Conservation (phyloP, 2,329 filamentous ascomycete genomes). For the Aspergillus glaucus region DNA sequence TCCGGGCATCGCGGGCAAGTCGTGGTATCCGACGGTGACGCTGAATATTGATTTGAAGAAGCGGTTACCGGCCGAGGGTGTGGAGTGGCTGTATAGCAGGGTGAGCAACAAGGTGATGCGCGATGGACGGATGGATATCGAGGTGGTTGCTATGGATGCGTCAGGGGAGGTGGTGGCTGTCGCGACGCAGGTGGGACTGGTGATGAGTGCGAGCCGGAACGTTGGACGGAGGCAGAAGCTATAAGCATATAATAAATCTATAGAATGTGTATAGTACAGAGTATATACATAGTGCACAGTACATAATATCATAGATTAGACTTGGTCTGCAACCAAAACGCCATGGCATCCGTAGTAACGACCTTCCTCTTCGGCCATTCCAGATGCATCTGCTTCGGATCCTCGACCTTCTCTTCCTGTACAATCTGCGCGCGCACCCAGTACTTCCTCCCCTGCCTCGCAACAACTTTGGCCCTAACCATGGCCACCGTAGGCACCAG, state of each 20-base stretch:
- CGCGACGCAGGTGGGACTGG: constrained; percentile 61
- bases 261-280: neutral
- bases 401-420: constrained; percentile 28
- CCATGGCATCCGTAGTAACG: constrained; percentile 35
- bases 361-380: constrained; percentile 28
- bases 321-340: constrained; percentile 33
- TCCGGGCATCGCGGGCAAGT: constrained; percentile 27
- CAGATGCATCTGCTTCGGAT: constrained; percentile 18
- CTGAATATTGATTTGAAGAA: constrained; percentile 75
- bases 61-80: constrained; percentile 58
- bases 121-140: constrained; percentile 68
- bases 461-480: constrained; percentile 31
- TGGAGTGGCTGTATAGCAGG: constrained; percentile 65
- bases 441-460: constrained; percentile 32
- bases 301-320: constrained; percentile 3
- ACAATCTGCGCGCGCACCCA: constrained; percentile 36
- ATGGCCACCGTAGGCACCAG: constrained; percentile 31
- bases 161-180: constrained; percentile 60
- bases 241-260: constrained; percentile 6
- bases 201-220: constrained; percentile 60
- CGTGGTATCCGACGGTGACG: constrained; percentile 71
- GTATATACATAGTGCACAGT: constrained; percentile 4
- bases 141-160: constrained; percentile 61
- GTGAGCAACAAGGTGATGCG: constrained; percentile 60
- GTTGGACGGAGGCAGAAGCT: constrained; percentile 39